Percentiles rank a stretch among this genome's conserved stretches.
Conservation (phyloP, 2,329 filamentous ascomycete species). For the Sclerotinia trifoliorum region DNA sequence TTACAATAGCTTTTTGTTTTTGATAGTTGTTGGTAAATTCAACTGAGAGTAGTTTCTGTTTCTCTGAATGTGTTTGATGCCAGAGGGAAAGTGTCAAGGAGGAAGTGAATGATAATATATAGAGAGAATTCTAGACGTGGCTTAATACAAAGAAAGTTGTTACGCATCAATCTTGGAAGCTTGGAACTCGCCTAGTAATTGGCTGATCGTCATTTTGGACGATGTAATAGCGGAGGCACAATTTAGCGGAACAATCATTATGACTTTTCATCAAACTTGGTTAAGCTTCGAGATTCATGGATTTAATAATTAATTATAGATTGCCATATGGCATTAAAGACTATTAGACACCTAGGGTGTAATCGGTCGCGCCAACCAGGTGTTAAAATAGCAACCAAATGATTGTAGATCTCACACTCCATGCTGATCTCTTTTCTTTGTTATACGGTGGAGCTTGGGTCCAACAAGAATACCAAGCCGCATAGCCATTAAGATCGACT, state of each 20-base stretch:
- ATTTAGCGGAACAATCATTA: slow-evolving; percentile 1
- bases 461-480: background rate
- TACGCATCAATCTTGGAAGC: slow-evolving; percentile 20
- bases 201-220: slow-evolving; percentile 1
- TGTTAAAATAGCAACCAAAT: background rate
- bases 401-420: no score
- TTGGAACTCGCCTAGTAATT: slow-evolving; percentile 13
- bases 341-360: background rate
- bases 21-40: background rate
- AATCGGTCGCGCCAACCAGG: background rate
- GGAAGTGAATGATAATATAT: slow-evolving; percentile 16
- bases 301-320: background rate
- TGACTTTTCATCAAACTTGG: background rate
- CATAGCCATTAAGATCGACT: slow-evolving; percentile 1
- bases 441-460: background rate
- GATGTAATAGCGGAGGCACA: slow-evolving; percentile 21
- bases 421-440: background rate
- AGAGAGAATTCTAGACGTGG: slow-evolving; percentile 13
- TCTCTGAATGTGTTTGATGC: background rate
- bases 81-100: background rate
- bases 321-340: background rate
- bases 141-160: slow-evolving; percentile 16
- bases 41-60: background rate
- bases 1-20: slow-evolving; percentile 3
- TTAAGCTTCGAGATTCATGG: slow-evolving; percentile 2